Conservation (phyloP, 1,284 basidiomycete genomes). For the Trichosporon asahii region DNA sequence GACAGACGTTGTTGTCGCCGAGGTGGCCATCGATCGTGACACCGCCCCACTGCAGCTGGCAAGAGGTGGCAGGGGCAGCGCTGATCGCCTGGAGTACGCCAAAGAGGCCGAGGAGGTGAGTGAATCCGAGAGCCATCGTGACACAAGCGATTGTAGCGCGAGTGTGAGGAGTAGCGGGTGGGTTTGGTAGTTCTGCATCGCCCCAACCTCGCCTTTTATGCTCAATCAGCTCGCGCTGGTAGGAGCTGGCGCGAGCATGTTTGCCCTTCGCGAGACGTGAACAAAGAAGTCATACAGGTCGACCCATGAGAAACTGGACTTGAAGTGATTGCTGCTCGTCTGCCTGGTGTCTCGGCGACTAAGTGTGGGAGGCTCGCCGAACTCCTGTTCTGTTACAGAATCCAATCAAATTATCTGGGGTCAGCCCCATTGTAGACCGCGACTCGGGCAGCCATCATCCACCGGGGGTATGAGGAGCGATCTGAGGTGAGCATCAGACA, state of each 20-base stretch:
- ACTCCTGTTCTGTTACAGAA: background rate
- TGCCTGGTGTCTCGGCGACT: background rate
- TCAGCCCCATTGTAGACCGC: too few species aligned
- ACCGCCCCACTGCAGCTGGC: background rate
- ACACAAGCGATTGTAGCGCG: conserved; percentile 4
- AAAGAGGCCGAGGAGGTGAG: background rate
- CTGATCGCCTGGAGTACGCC: background rate
- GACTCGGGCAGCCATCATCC: background rate
- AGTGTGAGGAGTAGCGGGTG: background rate
- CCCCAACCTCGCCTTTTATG: background rate
- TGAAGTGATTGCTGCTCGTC: background rate
- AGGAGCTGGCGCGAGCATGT: background rate
- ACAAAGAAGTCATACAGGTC: background rate
- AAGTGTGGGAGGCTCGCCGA: background rate
- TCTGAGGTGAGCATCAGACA: background rate
- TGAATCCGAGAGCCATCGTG: background rate
- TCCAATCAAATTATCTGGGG: conserved; percentile 7
- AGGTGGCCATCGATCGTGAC: background rate
- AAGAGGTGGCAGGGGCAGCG: background rate
- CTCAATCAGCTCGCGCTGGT: background rate
- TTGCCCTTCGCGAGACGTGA: background rate
- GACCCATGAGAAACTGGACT: background rate
- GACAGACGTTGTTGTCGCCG: conserved; percentile 21
- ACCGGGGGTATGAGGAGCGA: background rate
- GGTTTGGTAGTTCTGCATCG: background rate